A percentile compares a stretch with the other conserved stretches of the same genome.
phyloP scores from a whole-genome alignment of 352 stramenopile genomes.

The Phytophthora parvispora region DNA sequence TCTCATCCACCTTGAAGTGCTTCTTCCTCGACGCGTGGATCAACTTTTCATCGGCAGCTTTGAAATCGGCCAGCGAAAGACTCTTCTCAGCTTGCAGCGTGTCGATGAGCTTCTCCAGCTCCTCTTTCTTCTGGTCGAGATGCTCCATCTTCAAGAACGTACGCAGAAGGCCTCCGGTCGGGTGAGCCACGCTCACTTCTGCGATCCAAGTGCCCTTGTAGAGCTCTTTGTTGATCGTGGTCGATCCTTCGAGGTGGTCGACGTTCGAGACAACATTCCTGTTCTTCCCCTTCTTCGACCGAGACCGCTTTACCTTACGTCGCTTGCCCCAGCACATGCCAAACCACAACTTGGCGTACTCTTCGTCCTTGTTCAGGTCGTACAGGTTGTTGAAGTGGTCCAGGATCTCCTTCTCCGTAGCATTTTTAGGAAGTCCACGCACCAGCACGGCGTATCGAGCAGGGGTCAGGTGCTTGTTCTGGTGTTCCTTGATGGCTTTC shows the following conservation, averaged over 20 bases:
- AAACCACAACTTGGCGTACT: conserved; percentile 61
- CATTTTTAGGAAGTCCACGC: conserved; percentile 33
- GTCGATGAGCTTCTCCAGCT: conserved; percentile 41
- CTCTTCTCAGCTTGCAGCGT: conserved; percentile 57
- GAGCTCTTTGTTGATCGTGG: conserved; percentile 52
- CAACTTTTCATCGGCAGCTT: conserved; percentile 45
- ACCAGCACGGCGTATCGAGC: conserved; percentile 66
- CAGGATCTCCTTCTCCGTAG: conserved; percentile 74
- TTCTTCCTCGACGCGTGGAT: conserved; percentile 39
- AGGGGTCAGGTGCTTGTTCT: conserved; percentile 58
- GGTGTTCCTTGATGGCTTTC: conserved; percentile 42
- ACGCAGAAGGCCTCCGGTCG: conserved; percentile 75
- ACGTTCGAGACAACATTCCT: conserved; percentile 63
- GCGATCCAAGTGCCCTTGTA: conserved; percentile 88
- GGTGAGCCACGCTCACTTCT: conserved; percentile 81
- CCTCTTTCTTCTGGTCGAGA: conserved; percentile 53
- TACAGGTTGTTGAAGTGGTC: conserved; percentile 80
- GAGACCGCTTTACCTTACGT: conserved; percentile 47
- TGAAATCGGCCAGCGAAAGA: conserved; percentile 21
- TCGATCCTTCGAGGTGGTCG: conserved; percentile 63
- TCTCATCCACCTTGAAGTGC: conserved; percentile 12
- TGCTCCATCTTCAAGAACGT: conserved; percentile 73
- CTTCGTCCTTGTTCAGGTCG: conserved; percentile 70
- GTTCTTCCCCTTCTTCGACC: conserved; percentile 49
- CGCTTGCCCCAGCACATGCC: conserved; percentile 68